Base-by-base conservation (phyloP, 192 early-diverging fungal genomes). In the Mortierella alpina region DNA sequence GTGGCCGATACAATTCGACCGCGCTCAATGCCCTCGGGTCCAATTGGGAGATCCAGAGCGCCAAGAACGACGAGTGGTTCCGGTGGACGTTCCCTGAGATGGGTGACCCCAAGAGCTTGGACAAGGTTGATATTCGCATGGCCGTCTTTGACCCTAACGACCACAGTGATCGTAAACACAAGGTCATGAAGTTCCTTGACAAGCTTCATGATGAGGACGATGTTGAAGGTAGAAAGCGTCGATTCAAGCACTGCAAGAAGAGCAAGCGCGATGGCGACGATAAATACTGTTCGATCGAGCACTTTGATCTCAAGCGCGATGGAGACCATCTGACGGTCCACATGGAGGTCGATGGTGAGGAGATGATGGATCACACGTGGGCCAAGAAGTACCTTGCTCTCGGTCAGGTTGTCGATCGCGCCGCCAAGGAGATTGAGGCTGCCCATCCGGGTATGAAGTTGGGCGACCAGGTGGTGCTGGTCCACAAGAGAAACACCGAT, bases 381-480 rank as follows among this genome's bases (percentile, higher is more conserved):
- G 55, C 67, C 49, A 70, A 78, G 57, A 70, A 78, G 45, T 78
- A 78, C 48, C 55, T 78, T 8, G 50, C 60, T 22, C 39, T 78
- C 10, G 75, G 68, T 18, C 66, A 69, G 23, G 17, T 78, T 60
- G 75, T 78, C 9, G 68, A 78, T 51, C 45, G 47, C 17, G 75
- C 75, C 31, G 75, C 75, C 44, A 54, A 62, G 11, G 75, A 78
- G 53, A 66, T 78, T 53, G 75, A 78, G 51, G 49, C 47, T 15
- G 49, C 62, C 4, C 73, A 68, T 11, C 63, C 71, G 4, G 75
- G 75, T 22, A 15, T 70, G 56, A 69, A 66, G 9, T 50, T 78
- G 39, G 75, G 75, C 5, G 59, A 78, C 7, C 75, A 78, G 47
- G 75, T 78, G 10, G 75, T 78, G 6, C 57, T 78, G 41, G 68